phyloP scores from a whole-genome alignment of 345 rosid genomes.

The Kernera saxatilis region DNA sequence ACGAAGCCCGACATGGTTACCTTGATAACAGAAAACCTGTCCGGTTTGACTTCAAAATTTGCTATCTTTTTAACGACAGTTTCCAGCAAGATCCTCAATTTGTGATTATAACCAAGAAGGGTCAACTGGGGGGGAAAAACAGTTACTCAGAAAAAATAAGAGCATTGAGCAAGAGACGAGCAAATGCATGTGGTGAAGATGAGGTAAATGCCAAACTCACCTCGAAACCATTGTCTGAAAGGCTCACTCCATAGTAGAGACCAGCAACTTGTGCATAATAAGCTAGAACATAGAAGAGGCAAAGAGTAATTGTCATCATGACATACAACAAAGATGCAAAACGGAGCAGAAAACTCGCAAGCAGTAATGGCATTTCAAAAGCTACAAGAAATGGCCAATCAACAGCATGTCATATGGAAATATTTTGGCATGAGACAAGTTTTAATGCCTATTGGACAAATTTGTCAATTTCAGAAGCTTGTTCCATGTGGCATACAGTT shows the following conservation, averaged over 20 bases:
- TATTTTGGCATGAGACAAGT: not conserved
- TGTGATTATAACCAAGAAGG: conserved; percentile 84
- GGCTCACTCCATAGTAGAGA: conserved; percentile 51
- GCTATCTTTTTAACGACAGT: conserved; percentile 61
- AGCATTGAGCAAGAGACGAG: not conserved
- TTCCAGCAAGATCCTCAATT: conserved; percentile 71
- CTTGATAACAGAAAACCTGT: conserved; percentile 85
- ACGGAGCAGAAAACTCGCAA: not conserved
- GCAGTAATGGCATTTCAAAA: not conserved
- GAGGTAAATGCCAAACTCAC: conserved; percentile 29
- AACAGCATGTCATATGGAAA: not conserved
- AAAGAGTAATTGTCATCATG: not conserved
- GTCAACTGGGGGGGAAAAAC: conserved; percentile 45
- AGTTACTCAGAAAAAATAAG: not conserved
- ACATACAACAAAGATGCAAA: not conserved
- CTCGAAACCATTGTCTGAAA: conserved; percentile 66
- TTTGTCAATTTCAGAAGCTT: not conserved
- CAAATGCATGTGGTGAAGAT: not conserved
- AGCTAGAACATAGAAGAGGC: conserved; percentile 46
- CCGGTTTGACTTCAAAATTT: conserved; percentile 66
- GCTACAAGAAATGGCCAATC: conserved; percentile 1
- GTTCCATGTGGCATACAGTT: not conserved
- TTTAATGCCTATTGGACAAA: not conserved
- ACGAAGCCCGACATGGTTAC: conserved; percentile 30
- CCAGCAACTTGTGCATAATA: conserved; percentile 95